Evolutionary conservation across 1,139 yeast species (phyloP).

Genomic region (Geotrichum siamense): DNA sequence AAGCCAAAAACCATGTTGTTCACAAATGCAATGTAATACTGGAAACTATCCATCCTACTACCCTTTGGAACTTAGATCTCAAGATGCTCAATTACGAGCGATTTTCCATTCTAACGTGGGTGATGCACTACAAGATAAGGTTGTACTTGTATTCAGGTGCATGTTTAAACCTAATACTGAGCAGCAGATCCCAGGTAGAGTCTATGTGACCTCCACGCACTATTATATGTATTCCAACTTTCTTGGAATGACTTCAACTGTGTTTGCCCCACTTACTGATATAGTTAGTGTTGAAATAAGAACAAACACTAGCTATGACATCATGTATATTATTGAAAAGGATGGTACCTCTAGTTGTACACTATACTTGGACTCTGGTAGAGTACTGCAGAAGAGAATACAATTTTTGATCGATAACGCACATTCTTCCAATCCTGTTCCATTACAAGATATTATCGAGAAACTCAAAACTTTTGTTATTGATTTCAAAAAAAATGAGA

Average conservation of each 20-base stretch:
- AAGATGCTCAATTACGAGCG: constrained; percentile 75
- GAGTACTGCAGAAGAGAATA: constrained; percentile 44
- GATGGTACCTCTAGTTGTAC: constrained; percentile 44
- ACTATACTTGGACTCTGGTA: constrained; percentile 62
- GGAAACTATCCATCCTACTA: constrained; percentile 53
- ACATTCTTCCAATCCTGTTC: constrained; percentile 42
- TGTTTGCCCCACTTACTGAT: constrained; percentile 44
- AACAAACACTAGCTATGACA: constrained; percentile 47
- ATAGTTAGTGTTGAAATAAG: constrained; percentile 54
- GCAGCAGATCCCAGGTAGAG: constrained; percentile 67
- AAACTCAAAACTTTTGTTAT: constrained; percentile 25
- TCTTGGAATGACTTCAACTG: constrained; percentile 67
- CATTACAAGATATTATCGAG: constrained; percentile 26
- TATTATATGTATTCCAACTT: constrained; percentile 65
- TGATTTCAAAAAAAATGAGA: constrained; percentile 1
- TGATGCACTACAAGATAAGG: constrained; percentile 47
- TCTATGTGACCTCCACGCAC: constrained; percentile 56
- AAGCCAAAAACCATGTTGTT: background rate
- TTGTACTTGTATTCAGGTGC: constrained; percentile 59
- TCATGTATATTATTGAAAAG: constrained; percentile 50
- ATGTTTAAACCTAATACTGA: constrained; percentile 63
- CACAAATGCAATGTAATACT: constrained; percentile 17
- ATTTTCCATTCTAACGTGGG: constrained; percentile 50
- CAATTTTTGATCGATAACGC: constrained; percentile 50
- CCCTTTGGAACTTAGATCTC: constrained; percentile 53